Base-by-base conservation (phyloP, 352 stramenopile genomes). In the Pythium apleroticum region DNA sequence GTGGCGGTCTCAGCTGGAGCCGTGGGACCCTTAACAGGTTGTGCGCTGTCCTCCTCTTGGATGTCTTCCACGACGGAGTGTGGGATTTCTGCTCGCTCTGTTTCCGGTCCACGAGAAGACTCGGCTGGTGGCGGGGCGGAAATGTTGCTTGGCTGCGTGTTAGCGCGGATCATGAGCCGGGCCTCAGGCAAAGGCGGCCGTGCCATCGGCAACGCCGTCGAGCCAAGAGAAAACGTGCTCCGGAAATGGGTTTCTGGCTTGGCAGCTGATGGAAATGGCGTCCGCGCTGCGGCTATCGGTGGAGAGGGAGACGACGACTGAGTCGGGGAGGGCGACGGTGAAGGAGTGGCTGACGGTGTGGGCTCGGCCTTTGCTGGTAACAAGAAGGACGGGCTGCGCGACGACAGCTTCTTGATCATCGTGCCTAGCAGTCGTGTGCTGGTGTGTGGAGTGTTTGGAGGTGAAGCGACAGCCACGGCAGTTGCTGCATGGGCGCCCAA, bases 351-450 rank as follows among this genome's bases (percentile, higher is more conserved):
- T 4, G 15, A 31, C 9, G 46, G 19, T 15, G 39, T 24, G 39
- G 5, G 12, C 39, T 20, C 17, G 17, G 27, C 15, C 0, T 27
- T 9, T 22, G 10, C 12, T 4, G 50, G 25, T 22, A 24, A 9
- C 4, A 49, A 60, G 33, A 46, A 60, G 7, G 53, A 60, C 11
- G 27, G 27, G 15, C 20, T 12, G 11, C 30, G 28, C 8, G 19
- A 2, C 15, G 53, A 62, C 2, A 68, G 31, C 53, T 62, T 68
- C 19, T 55, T 37, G 3, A 57, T 43, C 22, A 68, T 11, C 11
- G 52, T 35, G 20, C 53, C 53, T 1, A 68, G 20, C 7, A 37
- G 41, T 14, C 33, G 17, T 0, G 39, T 46, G 39, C 39, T 46
- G 11, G 12, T 48, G 28, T 31, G 31, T 0, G 19, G 20, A 19